Evolutionary conservation across 208 protist genomes (phyloP), one percentile per base, ranked within the genome.

Genomic region (Tritrichomonas foetus): DNA sequence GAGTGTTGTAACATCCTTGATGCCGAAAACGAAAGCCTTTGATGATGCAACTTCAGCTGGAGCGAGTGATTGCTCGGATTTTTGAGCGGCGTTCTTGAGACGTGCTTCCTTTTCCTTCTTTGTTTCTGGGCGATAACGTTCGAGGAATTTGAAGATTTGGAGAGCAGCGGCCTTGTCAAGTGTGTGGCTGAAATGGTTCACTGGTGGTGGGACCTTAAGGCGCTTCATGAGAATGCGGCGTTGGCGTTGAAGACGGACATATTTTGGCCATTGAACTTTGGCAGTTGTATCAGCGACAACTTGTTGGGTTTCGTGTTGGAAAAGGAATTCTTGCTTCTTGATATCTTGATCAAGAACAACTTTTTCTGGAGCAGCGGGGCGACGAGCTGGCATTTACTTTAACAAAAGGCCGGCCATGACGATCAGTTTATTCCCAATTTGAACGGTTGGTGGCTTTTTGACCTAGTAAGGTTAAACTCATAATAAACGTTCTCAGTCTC

Each of bases 1-100:
- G 41, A 98, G 96, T 93, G 96, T 96, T 80, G 98, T 99, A 95
- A 99, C 97, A 96, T 99, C 96, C 97, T 99, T 99, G 93, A 99
- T 95, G 93, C 99, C 99, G 94, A 95, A 98, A 94, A 98, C 97
- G 55, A 99, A 94, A 36, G 97, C 97, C 93, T 97, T 98, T 95
- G 95, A 98, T 97, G 95, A 96, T 96, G 95, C 97, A 97, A 49
- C 96, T 95, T 75, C 95, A n/a, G n/a, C n/a, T n/a, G n/a, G n/a
- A n/a, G n/a, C n/a, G n/a, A n/a, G n/a, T n/a, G n/a, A n/a, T n/a
- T n/a, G n/a, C n/a, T n/a, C n/a, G n/a, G n/a, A n/a, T n/a, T n/a
- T n/a, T n/a, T n/a, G n/a, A n/a, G n/a, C 95, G n/a, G 94, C 95
- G 41, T 95, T 95, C 95, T 97, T 97, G 30, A 82, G 74, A 95